Evolutionary conservation across 305 asterid species (phyloP), one percentile per base, ranked within the genome.

Genomic region (Rubia tinctorum): DNA sequence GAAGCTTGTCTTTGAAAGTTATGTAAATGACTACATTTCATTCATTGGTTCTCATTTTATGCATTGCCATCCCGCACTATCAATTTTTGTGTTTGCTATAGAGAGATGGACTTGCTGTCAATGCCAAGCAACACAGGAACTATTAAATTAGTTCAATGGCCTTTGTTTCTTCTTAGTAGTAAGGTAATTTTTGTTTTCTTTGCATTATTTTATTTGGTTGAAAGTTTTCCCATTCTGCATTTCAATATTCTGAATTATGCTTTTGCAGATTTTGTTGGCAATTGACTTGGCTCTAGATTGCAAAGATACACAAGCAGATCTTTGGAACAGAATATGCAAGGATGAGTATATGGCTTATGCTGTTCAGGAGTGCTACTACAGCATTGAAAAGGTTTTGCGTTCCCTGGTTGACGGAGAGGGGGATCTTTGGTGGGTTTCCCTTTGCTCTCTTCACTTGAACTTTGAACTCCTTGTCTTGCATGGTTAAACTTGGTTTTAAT

Each of bases 331-430:
- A 84, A 88, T 95, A 81, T 42, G 88, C 83, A 89, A 88, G 88
- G 99, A 95, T 82, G 96, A 95, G 73, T 95, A 95, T 85, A 92
- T 95, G 99, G 97, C 97, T 66, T 95, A 92, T 82, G 98, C 99
- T 77, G 98, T 95, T 72, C 93, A 85, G 82, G 99, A 95, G 85
- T 95, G 99, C 83, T 95, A 93, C 79, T 86, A 86, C 80, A 89
- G 97, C 76, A 85, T 93, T 64, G 99, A 93, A 80, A 95, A 88
- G 74, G 88, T 95, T 73, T 80, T 95, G 85, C 91, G 85, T 77
- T 85, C 99, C 74, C 85, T 95, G 74, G 96, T 88, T 81, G 99
- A 93, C 78, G 98, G 97, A 81, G 99, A 91, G 78, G 99, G 99
- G 79, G 85, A 90, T 76, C 97, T 86, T 73, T 95, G 99, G 99